Percentiles rank a stretch among this genome's conserved stretches.
Evolutionary conservation across 1,284 basidiomycete genomes (phyloP).

Genomic region (Phaffia rhodozyma): DNA sequence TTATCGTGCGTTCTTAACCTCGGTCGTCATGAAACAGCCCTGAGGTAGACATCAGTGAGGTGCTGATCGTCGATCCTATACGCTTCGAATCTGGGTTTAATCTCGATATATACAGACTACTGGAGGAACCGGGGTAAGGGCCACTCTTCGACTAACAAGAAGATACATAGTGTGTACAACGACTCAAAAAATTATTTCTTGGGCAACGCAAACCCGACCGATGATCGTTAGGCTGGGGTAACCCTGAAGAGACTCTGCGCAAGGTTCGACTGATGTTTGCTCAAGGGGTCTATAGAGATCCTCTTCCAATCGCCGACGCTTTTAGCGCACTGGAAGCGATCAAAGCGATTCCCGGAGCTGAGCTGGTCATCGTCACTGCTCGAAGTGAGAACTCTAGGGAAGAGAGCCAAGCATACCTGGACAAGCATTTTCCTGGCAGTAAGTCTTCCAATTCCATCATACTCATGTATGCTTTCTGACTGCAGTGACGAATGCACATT

Average conservation of each 20-base stretch:
- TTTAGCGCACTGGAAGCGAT: conserved; percentile 47
- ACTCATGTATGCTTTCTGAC: not conserved
- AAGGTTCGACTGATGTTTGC: conserved; percentile 37
- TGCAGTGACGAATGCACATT: not conserved
- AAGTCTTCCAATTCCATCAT: conserved; percentile 14
- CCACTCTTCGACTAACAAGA: not conserved
- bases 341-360: conserved; percentile 41
- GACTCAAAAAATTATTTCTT: conserved; percentile 38
- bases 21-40: not conserved
- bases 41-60: no score
- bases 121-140: conserved; percentile 46
- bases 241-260: conserved; percentile 33
- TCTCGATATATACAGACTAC: conserved; percentile 46
- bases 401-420: conserved; percentile 54
- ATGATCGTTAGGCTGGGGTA: conserved; percentile 50
- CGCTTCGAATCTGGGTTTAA: not conserved
- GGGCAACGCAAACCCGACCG: not conserved
- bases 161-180: conserved; percentile 4
- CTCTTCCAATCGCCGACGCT: conserved; percentile 53
- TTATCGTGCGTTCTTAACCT: conserved; percentile 35
- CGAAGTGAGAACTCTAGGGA: conserved; percentile 48
- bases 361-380: conserved; percentile 59
- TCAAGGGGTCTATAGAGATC: conserved; percentile 43
- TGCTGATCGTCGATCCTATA: no score
- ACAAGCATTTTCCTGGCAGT: conserved; percentile 51